Base-by-base conservation (phyloP, 257 asterid species). In the Ophiorrhiza pumila region DNA sequence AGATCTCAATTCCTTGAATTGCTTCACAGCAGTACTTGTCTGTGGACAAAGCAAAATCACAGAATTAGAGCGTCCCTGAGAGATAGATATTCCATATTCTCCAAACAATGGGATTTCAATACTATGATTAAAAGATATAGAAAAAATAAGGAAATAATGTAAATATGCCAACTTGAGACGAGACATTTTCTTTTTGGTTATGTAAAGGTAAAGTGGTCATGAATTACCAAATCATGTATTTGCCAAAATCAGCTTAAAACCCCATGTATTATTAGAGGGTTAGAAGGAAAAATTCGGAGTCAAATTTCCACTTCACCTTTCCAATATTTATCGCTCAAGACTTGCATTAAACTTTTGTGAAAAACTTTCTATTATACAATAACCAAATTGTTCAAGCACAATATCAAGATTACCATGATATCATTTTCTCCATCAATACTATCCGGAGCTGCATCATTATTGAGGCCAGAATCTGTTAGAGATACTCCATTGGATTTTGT, bases 1-100 rank as follows among this genome's bases (percentile, higher is more conserved):
- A 77, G 97, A 83, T 83, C 99, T 90, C 87, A 94, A 77, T 78
- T 90, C 96, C 83, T 90, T 90, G 78, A 82, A 79, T 71, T 94
- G 94, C 91, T 88, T 90, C 81, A 72, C 80, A 78, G 80, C 79
- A 50, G 74, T 80, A 76, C 75, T 80, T 31, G 80, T 82, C 99
- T 94, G 93, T 79, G 87, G 25, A 65, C 43, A 53, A 82, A 73
- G 14, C 27, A 84, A 68, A 23, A 74, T 56, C 66, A 78, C 39
- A 29, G 37, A n/a, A 69, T 84, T 61, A 81, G 69, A 35, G 62
- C 49, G 65, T 64, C 20, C 17, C 43, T 11, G 13, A 65, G 58
- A 65, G 34, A 52, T 34, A 22, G 34, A 5, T 8, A 53, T 17
- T 41, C 22, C 34, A 41, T 31, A 17, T 42, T 45, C 27, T 62